These are phyloP conservation scores for Reticulascus tulasneorum DNA, from an alignment of 2,329 filamentous ascomycete genomes.

Conservation along the genomic window DNA sequence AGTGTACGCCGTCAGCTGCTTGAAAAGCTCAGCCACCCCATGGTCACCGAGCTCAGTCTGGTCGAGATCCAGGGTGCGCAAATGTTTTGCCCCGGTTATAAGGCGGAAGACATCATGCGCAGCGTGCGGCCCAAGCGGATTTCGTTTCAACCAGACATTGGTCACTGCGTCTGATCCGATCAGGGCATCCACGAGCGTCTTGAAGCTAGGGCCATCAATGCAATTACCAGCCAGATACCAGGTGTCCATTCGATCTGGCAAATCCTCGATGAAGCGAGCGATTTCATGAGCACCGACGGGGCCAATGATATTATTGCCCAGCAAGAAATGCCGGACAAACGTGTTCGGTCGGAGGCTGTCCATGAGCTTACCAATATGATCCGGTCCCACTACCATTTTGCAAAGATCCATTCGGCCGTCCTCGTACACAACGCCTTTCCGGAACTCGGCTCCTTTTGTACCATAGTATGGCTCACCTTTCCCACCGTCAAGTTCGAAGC, in stretches of 20 bases:
- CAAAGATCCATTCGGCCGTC: slow-evolving; percentile 52
- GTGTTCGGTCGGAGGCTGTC: slow-evolving; percentile 40
- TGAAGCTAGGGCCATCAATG: slow-evolving; percentile 40
- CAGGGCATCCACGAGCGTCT: slow-evolving; percentile 39
- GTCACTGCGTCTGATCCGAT: slow-evolving; percentile 37
- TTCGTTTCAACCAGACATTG: slow-evolving; percentile 52
- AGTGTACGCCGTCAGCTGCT: slow-evolving; percentile 26
- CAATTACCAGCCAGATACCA: slow-evolving; percentile 55
- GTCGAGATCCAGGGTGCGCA: slow-evolving; percentile 50
- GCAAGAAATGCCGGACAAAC: slow-evolving; percentile 46
- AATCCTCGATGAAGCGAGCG: slow-evolving; percentile 38
- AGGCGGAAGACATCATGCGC: slow-evolving; percentile 38
- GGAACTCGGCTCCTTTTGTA: slow-evolving; percentile 30
- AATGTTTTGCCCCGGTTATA: slow-evolving; percentile 35
- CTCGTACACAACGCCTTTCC: slow-evolving; percentile 40
- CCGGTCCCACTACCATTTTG: slow-evolving; percentile 51
- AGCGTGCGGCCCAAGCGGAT: slow-evolving; percentile 39
- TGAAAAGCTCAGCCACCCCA: slow-evolving; percentile 41
- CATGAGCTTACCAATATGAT: slow-evolving; percentile 47
- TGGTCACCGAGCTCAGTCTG: slow-evolving; percentile 46
- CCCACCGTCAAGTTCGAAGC: slow-evolving; percentile 27
- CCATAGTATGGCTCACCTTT: slow-evolving; percentile 32
- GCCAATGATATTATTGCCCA: slow-evolving; percentile 53
- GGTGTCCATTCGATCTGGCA: slow-evolving; percentile 45
- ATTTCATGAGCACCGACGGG: slow-evolving; percentile 42